phyloP scores from a whole-genome alignment of 139 green algal species.

The Chlamydomonas asymmetrica region DNA sequence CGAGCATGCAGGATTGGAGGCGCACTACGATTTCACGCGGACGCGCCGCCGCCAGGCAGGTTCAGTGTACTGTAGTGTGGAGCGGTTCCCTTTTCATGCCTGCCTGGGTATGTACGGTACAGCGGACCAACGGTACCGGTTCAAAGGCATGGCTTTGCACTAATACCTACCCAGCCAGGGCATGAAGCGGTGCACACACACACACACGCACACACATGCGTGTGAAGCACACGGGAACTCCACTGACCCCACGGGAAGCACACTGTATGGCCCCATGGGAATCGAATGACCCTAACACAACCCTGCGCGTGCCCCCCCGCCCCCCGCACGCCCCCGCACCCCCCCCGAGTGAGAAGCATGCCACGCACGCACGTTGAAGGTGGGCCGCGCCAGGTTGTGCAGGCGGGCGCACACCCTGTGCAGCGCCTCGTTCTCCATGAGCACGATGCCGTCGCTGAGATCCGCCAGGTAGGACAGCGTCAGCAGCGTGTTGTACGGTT shows the following conservation, averaged over 20 bases:
- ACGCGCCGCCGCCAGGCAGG: too few relatives aligned
- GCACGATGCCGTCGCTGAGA: constrained; percentile 64
- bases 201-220: not conserved
- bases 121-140: too few relatives aligned
- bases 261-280: too few relatives aligned
- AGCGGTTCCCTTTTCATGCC: too few relatives aligned
- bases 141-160: too few relatives aligned
- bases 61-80: too few relatives aligned
- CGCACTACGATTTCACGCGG: not conserved
- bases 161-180: not conserved
- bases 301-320: too few relatives aligned
- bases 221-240: too few relatives aligned
- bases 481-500: constrained; percentile 86
- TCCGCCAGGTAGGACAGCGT: constrained; percentile 65
- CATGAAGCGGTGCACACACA: not conserved
- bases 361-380: constrained; percentile 47
- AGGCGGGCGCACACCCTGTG: constrained; percentile 44
- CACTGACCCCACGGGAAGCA: too few relatives aligned
- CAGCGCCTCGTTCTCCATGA: constrained; percentile 71
- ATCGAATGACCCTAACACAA: too few relatives aligned
- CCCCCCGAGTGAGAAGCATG: not conserved
- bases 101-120: too few relatives aligned
- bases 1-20: not conserved
- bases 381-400: constrained; percentile 56
- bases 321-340: too few relatives aligned